Evolutionary conservation across 345 rosid species (phyloP).

Genomic region (Carallia brachiata): DNA sequence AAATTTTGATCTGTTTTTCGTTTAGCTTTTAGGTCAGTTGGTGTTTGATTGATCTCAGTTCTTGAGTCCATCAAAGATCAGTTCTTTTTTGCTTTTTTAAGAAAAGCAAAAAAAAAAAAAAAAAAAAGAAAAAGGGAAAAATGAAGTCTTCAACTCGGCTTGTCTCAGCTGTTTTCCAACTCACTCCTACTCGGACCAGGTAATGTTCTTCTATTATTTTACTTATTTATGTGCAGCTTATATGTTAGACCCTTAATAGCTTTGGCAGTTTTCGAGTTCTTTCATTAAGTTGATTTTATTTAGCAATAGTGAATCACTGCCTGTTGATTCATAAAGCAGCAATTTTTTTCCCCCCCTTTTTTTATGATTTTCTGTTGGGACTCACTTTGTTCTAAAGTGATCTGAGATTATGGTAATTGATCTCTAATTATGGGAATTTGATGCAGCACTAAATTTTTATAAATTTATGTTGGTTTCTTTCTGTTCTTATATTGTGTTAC

Average conservation of each 20-base stretch:
- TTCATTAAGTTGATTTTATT: neutral
- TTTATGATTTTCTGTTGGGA: neutral
- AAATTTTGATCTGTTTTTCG: neutral
- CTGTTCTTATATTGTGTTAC: neutral
- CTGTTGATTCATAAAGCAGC: neutral
- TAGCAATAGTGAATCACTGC: neutral
- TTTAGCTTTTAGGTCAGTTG: neutral
- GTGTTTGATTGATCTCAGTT: slow-evolving; percentile 7
- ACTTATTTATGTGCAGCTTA: neutral
- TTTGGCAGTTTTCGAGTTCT: neutral
- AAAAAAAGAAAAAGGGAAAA: neutral
- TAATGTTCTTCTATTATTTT: slow-evolving; percentile 18
- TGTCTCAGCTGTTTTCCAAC: slow-evolving; percentile 87
- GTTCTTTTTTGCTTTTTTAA: neutral
- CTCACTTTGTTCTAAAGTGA: neutral
- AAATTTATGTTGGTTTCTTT: neutral
- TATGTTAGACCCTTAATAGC: neutral
- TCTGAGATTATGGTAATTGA: neutral
- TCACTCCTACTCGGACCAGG: slow-evolving; percentile 99
- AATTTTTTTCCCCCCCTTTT: neutral
- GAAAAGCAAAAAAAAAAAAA: no score
- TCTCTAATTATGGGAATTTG: neutral
- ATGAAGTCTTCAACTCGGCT: slow-evolving; percentile 89
- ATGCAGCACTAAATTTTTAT: neutral
- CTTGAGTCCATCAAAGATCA: slow-evolving; percentile 22